Evolutionary conservation across 495 filamentous ascomycete species (phyloP).

Genomic region (Gamarada debralockiae): DNA sequence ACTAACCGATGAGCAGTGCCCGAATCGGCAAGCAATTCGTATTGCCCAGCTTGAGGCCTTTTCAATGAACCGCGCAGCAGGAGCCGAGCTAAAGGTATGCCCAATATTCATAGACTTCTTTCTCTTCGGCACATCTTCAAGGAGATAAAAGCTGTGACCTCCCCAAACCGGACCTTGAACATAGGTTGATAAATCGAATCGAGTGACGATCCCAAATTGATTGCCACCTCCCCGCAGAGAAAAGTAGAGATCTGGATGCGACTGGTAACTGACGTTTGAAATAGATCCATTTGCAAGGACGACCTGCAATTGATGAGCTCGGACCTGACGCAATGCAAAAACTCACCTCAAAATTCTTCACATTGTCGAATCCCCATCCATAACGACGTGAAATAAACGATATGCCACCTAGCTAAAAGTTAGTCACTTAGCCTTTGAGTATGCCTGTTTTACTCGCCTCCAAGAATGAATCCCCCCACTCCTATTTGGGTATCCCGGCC

Average conservation of each 20-base stretch:
- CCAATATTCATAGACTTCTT: background rate
- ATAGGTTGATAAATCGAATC: slow-evolving; percentile 40
- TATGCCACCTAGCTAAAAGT: too few relatives aligned
- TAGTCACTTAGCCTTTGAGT: too few relatives aligned
- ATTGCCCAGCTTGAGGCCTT: background rate
- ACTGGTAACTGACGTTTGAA: slow-evolving; percentile 37
- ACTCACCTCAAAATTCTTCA: slow-evolving; percentile 15
- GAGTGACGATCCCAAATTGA: slow-evolving; percentile 53
- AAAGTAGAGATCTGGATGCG: slow-evolving; percentile 44
- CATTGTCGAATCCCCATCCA: slow-evolving; percentile 8
- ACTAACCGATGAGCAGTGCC: background rate
- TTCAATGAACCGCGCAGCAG: background rate
- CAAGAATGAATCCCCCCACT: background rate
- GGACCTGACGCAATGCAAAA: too few relatives aligned
- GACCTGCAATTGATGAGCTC: slow-evolving; percentile 39
- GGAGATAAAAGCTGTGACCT: background rate
- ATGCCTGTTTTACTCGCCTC: too few relatives aligned
- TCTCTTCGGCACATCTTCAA: background rate
- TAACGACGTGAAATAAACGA: slow-evolving; percentile 21
- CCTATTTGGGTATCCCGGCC: background rate
- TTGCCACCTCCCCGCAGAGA: too few relatives aligned
- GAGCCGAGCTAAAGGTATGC: background rate
- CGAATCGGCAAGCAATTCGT: background rate
- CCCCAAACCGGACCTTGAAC: slow-evolving; percentile 11
- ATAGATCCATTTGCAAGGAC: slow-evolving; percentile 46